Percentiles rank a stretch among this genome's conserved stretches.
Evolutionary conservation across 345 rosid genomes (phyloP).

Genomic region (Salix arbutifolia): DNA sequence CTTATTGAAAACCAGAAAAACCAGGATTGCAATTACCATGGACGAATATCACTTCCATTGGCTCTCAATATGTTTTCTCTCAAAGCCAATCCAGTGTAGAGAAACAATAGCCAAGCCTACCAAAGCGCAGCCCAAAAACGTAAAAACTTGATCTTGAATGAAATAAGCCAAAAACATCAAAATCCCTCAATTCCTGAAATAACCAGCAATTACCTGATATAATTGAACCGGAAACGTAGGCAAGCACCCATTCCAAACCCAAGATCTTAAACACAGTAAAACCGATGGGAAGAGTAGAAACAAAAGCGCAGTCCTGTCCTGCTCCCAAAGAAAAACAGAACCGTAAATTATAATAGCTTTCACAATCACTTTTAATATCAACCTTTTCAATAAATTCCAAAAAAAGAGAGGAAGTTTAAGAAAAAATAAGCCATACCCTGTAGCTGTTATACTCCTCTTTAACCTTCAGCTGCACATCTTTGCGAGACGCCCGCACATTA

Average conservation of each 20-base stretch:
- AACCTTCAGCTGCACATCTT: slow-evolving; percentile 83
- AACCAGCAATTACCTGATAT: slow-evolving; percentile 53
- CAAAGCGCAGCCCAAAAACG: slow-evolving; percentile 4
- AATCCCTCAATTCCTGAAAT: neutral
- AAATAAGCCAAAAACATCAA: neutral
- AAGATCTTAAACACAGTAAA: slow-evolving; percentile 69
- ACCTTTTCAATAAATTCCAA: too few species aligned
- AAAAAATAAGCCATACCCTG: slow-evolving; percentile 41
- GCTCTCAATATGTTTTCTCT: slow-evolving; percentile 91
- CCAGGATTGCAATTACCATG: slow-evolving; percentile 54
- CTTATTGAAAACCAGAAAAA: neutral
- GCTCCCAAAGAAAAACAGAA: slow-evolving; percentile 29
- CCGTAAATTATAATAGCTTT: neutral
- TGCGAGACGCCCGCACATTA: slow-evolving; percentile 81
- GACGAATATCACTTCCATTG: slow-evolving; percentile 97
- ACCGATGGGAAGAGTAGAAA: slow-evolving; percentile 83
- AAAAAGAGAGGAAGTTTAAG: neutral
- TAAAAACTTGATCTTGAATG: neutral
- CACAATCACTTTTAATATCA: too few species aligned
- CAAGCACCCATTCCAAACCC: slow-evolving; percentile 86
- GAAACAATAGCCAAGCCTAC: slow-evolving; percentile 92
- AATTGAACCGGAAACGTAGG: slow-evolving; percentile 95
- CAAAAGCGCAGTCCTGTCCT: slow-evolving; percentile 94
- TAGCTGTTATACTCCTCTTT: slow-evolving; percentile 97
- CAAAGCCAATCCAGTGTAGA: slow-evolving; percentile 90